Percentiles rank a stretch among this genome's conserved stretches.
Conservation (phyloP, 2,329 filamentous ascomycete species). For the Hirsutella rhossiliensis region DNA sequence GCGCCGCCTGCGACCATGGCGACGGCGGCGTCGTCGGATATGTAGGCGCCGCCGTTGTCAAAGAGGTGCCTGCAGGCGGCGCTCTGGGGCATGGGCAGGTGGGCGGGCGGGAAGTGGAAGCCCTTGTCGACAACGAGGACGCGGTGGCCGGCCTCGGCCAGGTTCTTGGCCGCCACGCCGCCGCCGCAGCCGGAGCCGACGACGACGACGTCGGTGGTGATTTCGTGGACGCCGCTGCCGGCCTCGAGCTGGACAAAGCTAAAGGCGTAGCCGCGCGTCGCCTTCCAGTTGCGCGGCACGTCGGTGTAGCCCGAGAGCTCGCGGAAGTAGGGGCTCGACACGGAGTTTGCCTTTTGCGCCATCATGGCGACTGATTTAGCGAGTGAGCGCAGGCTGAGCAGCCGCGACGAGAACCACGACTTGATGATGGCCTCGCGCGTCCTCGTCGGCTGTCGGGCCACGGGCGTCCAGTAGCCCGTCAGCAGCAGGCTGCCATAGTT, state of each 20-base stretch:
- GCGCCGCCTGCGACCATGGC: slow-evolving; percentile 55
- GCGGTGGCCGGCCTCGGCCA: slow-evolving; percentile 62
- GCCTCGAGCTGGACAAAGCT: slow-evolving; percentile 46
- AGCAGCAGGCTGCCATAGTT: slow-evolving; percentile 50
- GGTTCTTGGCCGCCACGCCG: slow-evolving; percentile 66
- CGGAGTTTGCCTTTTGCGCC: slow-evolving; percentile 40
- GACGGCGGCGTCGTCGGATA: slow-evolving; percentile 44
- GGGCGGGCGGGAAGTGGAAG: slow-evolving; percentile 60
- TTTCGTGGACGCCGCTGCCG: slow-evolving; percentile 33
- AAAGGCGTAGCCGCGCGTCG: slow-evolving; percentile 41
- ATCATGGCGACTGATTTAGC: slow-evolving; percentile 43
- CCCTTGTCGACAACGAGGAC: slow-evolving; percentile 77
- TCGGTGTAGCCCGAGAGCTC: slow-evolving; percentile 46
- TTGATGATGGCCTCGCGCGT: slow-evolving; percentile 50
- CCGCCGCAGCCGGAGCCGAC: slow-evolving; percentile 83
- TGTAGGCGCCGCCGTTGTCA: slow-evolving; percentile 49
- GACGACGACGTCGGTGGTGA: slow-evolving; percentile 74
- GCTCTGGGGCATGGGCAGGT: slow-evolving; percentile 61
- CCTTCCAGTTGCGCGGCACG: slow-evolving; percentile 36
- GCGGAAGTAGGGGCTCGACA: slow-evolving; percentile 41
- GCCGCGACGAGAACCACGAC: slow-evolving; percentile 46
- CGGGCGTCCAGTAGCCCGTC: slow-evolving; percentile 53
- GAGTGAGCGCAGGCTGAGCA: slow-evolving; percentile 41
- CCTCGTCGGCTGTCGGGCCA: slow-evolving; percentile 47
- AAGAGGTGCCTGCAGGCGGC: slow-evolving; percentile 52